phyloP scores from a whole-genome alignment of 2,329 filamentous ascomycete species.

The Fusarium siculi region DNA sequence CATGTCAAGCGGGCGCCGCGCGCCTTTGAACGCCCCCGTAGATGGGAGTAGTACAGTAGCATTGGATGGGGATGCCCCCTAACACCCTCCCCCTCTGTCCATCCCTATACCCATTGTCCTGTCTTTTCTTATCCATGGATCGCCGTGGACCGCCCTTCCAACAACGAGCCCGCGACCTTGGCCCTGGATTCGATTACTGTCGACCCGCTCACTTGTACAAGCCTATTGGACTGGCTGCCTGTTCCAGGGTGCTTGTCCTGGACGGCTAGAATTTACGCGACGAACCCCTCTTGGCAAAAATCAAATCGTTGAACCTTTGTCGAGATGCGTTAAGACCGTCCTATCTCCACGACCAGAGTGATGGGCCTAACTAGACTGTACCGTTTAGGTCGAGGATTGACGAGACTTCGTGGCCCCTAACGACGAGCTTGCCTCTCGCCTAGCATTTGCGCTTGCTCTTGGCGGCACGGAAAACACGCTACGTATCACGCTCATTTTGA shows the following conservation, averaged over 20 bases:
- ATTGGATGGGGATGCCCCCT: slow-evolving; percentile 12
- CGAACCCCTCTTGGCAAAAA: slow-evolving; percentile 28
- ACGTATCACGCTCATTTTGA: slow-evolving; percentile 7
- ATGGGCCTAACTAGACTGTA: slow-evolving; percentile 1
- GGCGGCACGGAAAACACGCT: slow-evolving; percentile 7
- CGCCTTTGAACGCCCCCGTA: slow-evolving; percentile 13
- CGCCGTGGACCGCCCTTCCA: slow-evolving; percentile 28
- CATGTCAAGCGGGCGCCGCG: slow-evolving; percentile 40
- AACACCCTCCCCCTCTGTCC: slow-evolving; percentile 12
- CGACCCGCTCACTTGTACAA: slow-evolving; percentile 24
- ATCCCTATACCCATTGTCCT: slow-evolving; percentile 11
- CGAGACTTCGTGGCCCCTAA: slow-evolving; percentile 26
- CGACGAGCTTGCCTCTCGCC: slow-evolving; percentile 24
- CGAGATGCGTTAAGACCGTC: slow-evolving; percentile 11
- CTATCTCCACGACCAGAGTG: slow-evolving; percentile 24
- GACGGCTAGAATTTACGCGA: slow-evolving; percentile 9
- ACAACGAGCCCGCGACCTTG: slow-evolving; percentile 36
- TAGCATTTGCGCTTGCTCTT: slow-evolving; percentile 13
- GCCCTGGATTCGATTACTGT: slow-evolving; percentile 34
- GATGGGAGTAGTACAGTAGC: slow-evolving; percentile 10
- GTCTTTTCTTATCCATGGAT: slow-evolving; percentile 29
- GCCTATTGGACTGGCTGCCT: slow-evolving; percentile 9
- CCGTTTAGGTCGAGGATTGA: slow-evolving; percentile 9
- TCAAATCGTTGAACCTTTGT: slow-evolving; percentile 11
- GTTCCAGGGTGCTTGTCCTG: slow-evolving; percentile 18